Conservation (phyloP, 495 filamentous ascomycete genomes). For the Astrocystis sublimbata region DNA sequence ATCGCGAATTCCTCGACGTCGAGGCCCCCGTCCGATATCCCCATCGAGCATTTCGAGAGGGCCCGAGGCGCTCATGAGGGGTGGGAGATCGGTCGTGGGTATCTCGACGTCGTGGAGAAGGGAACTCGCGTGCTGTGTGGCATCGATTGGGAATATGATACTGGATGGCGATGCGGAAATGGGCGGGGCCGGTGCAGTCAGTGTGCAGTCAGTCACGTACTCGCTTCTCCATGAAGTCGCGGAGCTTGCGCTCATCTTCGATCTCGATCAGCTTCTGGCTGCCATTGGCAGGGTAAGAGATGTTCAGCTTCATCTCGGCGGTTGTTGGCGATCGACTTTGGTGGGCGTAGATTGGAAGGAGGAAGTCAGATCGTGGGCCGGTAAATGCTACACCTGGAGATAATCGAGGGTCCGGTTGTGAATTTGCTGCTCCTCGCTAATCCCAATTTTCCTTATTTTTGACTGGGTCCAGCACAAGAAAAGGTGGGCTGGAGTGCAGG, state of each 20-base stretch:
- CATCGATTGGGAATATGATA: neutral
- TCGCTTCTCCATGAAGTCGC: conserved; percentile 59
- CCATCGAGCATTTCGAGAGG: neutral
- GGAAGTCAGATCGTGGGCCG: conserved; percentile 32
- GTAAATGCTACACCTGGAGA: conserved; percentile 13
- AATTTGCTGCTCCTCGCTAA: conserved; percentile 34
- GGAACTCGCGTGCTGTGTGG: conserved; percentile 3
- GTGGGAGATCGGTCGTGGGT: neutral
- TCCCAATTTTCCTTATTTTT: conserved; percentile 35
- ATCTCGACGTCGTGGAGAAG: conserved; percentile 8
- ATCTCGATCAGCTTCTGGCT: conserved; percentile 98
- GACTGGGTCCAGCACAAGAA: conserved; percentile 24
- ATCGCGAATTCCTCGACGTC: neutral
- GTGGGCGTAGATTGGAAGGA: conserved; percentile 26
- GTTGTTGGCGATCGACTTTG: conserved; percentile 32
- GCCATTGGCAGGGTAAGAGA: conserved; percentile 97
- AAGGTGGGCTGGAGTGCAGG: conserved; percentile 26
- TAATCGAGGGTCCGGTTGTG: conserved; percentile 28
- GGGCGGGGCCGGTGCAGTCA: conserved; percentile 10
- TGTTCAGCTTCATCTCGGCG: conserved; percentile 86
- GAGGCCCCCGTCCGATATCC: neutral
- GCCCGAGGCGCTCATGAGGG: neutral
- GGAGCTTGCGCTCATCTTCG: conserved; percentile 88
- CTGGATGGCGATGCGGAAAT: no score
- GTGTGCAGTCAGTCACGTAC: no score